Base-by-base conservation (phyloP, 805 yeast genomes). In the Metschnikowia santaceciliae region DNA sequence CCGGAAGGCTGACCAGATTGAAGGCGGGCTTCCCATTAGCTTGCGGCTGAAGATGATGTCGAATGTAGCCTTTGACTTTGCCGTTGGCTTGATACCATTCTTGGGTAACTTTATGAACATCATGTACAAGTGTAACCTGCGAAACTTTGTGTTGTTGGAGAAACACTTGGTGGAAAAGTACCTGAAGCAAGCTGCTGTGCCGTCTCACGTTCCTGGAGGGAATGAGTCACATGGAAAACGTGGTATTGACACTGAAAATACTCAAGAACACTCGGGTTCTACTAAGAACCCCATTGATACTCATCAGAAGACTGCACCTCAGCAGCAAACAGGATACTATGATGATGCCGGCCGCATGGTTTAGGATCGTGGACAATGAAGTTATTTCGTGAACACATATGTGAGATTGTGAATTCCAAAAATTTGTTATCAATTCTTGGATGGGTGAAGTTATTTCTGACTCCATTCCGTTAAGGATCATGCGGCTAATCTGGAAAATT, bases 21-120 rank as follows among this genome's bases (percentile, higher is more conserved):
- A 69, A 30, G 76, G 76, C 1, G 77, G 77, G 4, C 59, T 73
- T 30, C 76, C 77, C 0, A 17, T 57, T 1, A 15, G 39, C 1
- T 48, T 73, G 42, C 61, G 62, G 35, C 66, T 60, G 63, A 56
- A 57, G 46, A 72, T 73, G 77, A 62, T 67, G 62, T 62, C 66
- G n/a, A 73, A 73, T 54, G 64, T 72, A 8, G 56, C 59, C n/a
- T 60, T 72, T 53, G 77, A 73, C 53, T 72, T 73, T 55, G 67
- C 63, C 1, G 66, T 72, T 36, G 76, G 76, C 4, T 61, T 72
- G 54, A 62, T 62, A 49, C 66, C 66, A 3, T 23, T 62, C 7
- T 61, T 62, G 14, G 66, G 66, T 1, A 62, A 59, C 50, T 49
- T 62, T 20, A 55, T 62, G 52, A 59, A 61, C 39, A 48, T 62